Conservation (phyloP, 345 rosid genomes). For the Turnera subulata region DNA sequence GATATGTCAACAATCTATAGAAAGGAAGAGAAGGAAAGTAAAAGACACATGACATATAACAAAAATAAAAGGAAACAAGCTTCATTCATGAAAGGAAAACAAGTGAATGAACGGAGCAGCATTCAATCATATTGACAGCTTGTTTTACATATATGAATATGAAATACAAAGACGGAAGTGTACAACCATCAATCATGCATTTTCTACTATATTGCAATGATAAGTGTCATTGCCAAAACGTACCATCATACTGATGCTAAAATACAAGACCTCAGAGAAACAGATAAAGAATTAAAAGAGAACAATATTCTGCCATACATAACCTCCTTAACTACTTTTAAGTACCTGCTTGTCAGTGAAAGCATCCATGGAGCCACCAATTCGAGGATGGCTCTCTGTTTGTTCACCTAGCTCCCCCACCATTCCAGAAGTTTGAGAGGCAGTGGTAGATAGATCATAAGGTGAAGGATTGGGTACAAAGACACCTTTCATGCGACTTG, state of each 20-base stretch:
- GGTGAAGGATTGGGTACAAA: conserved; percentile 60
- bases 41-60: not conserved
- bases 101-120: too few relatives aligned
- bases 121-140: not conserved
- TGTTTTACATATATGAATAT: not conserved
- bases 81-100: not conserved
- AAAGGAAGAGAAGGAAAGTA: conserved; percentile 3
- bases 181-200: conserved; percentile 1
- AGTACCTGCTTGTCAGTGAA: conserved; percentile 72
- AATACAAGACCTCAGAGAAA: too few relatives aligned
- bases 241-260: too few relatives aligned
- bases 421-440: conserved; percentile 48
- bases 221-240: conserved; percentile 1
- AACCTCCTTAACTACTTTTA: not conserved
- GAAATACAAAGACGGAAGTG: too few relatives aligned
- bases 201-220: not conserved
- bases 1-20: conserved; percentile 51
- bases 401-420: conserved; percentile 56
- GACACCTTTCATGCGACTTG: conserved; percentile 73
- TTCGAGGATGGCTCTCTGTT: conserved; percentile 38
- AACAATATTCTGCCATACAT: not conserved
- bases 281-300: not conserved
- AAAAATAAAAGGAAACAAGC: not conserved
- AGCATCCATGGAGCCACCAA: conserved; percentile 43
- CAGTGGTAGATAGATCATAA: conserved; percentile 50